These are phyloP conservation scores for Leersia perrieri DNA, from an alignment of 176 grass and related monocot species.

Conservation along the genomic window DNA sequence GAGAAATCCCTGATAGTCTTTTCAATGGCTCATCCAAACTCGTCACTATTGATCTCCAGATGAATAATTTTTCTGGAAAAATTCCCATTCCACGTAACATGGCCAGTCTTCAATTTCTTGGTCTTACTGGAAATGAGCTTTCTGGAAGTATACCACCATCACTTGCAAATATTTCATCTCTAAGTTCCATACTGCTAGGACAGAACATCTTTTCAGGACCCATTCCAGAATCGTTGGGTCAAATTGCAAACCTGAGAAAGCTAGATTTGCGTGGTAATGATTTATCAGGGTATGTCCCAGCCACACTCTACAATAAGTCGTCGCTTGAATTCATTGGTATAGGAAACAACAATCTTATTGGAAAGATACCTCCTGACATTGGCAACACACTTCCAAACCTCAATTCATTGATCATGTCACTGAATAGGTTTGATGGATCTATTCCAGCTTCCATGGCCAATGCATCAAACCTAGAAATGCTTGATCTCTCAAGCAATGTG, in stretches of 20 bases:
- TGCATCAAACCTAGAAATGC: neutral
- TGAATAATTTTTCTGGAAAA: neutral
- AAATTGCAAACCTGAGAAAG: neutral
- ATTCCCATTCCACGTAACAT: slow-evolving; percentile 16
- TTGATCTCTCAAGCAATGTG: slow-evolving; percentile 18
- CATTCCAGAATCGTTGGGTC: slow-evolving; percentile 21
- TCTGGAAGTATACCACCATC: slow-evolving; percentile 15
- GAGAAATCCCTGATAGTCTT: slow-evolving; percentile 12
- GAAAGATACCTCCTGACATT: slow-evolving; percentile 4
- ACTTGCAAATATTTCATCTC: slow-evolving; percentile 36
- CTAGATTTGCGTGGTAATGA: slow-evolving; percentile 1
- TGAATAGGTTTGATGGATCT: neutral
- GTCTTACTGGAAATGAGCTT: neutral
- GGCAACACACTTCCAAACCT: slow-evolving; percentile 22
- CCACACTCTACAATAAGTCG: slow-evolving; percentile 21
- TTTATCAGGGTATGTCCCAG: slow-evolving; percentile 10
- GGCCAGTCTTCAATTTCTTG: neutral
- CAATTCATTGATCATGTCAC: neutral
- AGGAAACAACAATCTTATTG: neutral
- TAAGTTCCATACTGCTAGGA: slow-evolving; percentile 1
- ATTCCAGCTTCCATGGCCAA: slow-evolving; percentile 17
- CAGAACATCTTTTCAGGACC: neutral
- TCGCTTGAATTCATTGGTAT: slow-evolving; percentile 12
- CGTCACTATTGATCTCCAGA: neutral
- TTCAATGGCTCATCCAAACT: slow-evolving; percentile 31